phyloP scores from a whole-genome alignment of 495 filamentous ascomycete species.

The Platismatia glauca region DNA sequence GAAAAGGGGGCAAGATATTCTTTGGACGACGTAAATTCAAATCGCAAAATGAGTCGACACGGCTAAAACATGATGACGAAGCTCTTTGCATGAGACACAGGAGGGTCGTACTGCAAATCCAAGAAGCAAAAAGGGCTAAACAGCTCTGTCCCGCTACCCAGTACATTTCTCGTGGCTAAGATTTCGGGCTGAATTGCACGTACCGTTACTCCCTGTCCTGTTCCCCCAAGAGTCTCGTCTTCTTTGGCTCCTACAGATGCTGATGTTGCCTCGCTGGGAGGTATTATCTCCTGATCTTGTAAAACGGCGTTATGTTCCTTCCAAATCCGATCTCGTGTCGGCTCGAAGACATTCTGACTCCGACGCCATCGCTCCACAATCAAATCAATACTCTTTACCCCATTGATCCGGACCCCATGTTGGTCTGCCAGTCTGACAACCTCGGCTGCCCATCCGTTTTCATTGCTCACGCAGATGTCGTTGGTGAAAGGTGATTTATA shows the following conservation, averaged over 20 bases:
- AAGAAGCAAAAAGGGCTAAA: neutral
- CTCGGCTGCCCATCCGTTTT: slow-evolving; percentile 2
- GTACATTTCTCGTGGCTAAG: neutral
- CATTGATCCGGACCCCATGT: neutral
- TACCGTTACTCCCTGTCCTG: neutral
- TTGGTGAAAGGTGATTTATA: neutral
- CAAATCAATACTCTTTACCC: neutral
- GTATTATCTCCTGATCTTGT: neutral
- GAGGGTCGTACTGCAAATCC: too few relatives aligned
- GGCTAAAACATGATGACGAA: too few relatives aligned
- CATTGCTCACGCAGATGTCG: neutral
- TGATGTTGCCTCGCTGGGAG: neutral
- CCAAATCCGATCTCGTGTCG: neutral
- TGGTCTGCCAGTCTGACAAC: neutral
- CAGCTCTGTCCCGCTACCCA: too few relatives aligned
- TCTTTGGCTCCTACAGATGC: neutral
- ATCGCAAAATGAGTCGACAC: too few relatives aligned
- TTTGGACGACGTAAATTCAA: neutral
- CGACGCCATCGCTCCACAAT: neutral
- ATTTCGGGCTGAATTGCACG: neutral
- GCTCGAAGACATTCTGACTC: neutral
- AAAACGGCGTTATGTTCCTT: neutral
- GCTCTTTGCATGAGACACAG: too few relatives aligned
- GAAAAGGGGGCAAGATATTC: neutral
- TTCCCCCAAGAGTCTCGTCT: neutral